Evolutionary conservation across 768 basidiomycete genomes (phyloP).

Genomic region (Mrakia gelida): DNA sequence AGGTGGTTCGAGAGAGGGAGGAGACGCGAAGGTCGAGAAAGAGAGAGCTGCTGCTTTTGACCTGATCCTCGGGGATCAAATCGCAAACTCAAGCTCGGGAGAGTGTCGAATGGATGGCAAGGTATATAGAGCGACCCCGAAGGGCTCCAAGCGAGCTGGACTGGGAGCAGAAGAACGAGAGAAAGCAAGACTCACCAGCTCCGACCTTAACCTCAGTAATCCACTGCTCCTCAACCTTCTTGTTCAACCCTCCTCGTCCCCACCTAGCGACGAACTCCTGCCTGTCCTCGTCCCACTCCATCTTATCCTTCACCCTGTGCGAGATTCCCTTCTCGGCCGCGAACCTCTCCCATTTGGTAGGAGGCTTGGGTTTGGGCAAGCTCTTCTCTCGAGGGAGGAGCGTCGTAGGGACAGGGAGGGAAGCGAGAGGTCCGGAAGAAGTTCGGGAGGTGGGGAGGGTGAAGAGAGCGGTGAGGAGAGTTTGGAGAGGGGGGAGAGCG

Average conservation of each 20-base stretch:
- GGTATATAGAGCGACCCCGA: background rate
- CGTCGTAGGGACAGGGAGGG: constrained; percentile 71
- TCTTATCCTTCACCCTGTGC: constrained; percentile 69
- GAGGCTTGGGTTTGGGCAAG: constrained; percentile 83
- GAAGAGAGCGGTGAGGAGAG: constrained; percentile 74
- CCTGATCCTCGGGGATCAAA: background rate
- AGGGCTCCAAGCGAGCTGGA: background rate
- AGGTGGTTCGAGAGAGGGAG: no score
- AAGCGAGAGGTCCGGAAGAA: constrained; percentile 70
- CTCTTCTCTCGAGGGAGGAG: constrained; percentile 84
- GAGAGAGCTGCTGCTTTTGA: background rate
- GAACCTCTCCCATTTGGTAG: constrained; percentile 95
- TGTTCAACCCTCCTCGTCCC: constrained; percentile 82
- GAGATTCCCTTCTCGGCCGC: constrained; percentile 91
- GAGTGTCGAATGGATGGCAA: background rate
- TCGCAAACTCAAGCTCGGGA: background rate
- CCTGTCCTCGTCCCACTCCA: constrained; percentile 88
- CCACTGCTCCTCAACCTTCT: constrained; percentile 80
- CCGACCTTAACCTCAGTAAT: constrained; percentile 81
- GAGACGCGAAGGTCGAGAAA: background rate
- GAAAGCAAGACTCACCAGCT: constrained; percentile 56
- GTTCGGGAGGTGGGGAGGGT: constrained; percentile 64
- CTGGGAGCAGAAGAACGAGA: background rate
- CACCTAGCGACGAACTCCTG: constrained; percentile 89
- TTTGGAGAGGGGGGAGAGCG: constrained; percentile 73